Conservation (phyloP, 2,329 filamentous ascomycete genomes). For the Microdochium paspali region DNA sequence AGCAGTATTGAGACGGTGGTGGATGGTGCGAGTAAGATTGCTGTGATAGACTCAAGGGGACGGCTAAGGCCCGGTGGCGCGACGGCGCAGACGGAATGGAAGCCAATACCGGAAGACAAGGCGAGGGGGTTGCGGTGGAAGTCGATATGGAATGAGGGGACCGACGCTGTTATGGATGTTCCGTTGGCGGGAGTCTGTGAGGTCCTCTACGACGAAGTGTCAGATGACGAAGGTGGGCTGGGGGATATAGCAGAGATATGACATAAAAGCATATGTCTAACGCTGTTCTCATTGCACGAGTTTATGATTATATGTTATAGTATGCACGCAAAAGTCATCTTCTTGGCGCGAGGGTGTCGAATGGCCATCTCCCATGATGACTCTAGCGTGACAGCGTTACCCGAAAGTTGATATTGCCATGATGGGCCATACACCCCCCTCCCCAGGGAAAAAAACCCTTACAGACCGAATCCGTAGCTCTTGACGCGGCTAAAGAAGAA, state of each 20-base stretch:
- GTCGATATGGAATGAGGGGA: conserved; percentile 80
- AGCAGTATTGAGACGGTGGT: conserved; percentile 79
- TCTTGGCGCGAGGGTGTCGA: not conserved
- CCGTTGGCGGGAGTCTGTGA: conserved; percentile 92
- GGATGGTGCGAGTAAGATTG: conserved; percentile 80
- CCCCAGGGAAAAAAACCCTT: too few relatives aligned
- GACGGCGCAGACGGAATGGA: conserved; percentile 23
- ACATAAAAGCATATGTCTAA: not conserved
- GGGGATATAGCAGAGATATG: not conserved
- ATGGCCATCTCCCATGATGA: too few relatives aligned
- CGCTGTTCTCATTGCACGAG: not conserved
- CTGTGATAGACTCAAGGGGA: conserved; percentile 67
- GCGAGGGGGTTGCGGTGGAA: conserved; percentile 55
- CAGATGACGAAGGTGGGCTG: conserved; percentile 10
- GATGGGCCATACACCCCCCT: too few relatives aligned
- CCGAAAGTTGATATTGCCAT: too few relatives aligned
- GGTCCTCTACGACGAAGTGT: conserved; percentile 66
- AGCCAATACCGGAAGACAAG: conserved; percentile 22
- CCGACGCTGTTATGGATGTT: conserved; percentile 95
- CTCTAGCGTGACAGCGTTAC: too few relatives aligned
- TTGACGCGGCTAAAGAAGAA: conserved; percentile 60
- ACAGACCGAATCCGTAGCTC: conserved; percentile 38
- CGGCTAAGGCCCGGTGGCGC: conserved; percentile 28
- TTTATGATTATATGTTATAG: not conserved
- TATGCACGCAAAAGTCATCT: not conserved